Base-by-base conservation (phyloP, 805 yeast genomes). In the Suhomyces pyralidae region DNA sequence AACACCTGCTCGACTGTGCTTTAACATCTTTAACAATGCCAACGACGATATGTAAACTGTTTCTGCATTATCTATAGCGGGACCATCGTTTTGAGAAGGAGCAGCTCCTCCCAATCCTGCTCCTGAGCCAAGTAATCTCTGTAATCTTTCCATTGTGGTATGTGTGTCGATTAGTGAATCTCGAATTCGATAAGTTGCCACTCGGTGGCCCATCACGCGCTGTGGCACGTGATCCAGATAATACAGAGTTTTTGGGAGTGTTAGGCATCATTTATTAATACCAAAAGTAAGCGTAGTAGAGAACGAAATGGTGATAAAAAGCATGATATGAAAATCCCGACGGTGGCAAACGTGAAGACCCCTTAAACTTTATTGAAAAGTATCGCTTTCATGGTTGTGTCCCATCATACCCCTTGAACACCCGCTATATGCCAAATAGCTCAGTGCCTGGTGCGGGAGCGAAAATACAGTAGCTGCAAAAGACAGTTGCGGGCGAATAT, bases 21-120 rank as follows among this genome's bases (percentile, higher is more conserved):
- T 93, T 64, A 94, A 82, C 99, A 94, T 94, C 74, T 94, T 94
- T 57, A 94, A 78, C 49, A 94, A 76, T 3, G 99, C 99, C 62
- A 94, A 81, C 40, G 97, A 91, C 40, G 99, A 94, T 51, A 94
- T 91, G 72, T 93, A 90, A 8, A 94, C 97, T 0, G 98, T 92
- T 73, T 94, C 99, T 40, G 97, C 88, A 62, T 93, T 92, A 72
- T 93, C 99, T 50, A 91, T 88, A 45, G 90, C 88, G 20, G 93
- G 93, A 1, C 88, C 83, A 64, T 90, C 97, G 7, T 68, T 57
- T 49, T 66, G 72, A 1, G 80, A 76, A 22, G 77, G 75, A 10
- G 78, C 74, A 2, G 69, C 71, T 24, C 79, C 75, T 12, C 78
- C 78, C 38, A 69, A 59, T 17, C 82, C 84, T 10, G 74, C 76